Percentiles rank a stretch among this genome's conserved stretches.
Evolutionary conservation across 2,329 filamentous ascomycete species (phyloP).

Genomic region (Nothophaeocryptopus gaeumannii): DNA sequence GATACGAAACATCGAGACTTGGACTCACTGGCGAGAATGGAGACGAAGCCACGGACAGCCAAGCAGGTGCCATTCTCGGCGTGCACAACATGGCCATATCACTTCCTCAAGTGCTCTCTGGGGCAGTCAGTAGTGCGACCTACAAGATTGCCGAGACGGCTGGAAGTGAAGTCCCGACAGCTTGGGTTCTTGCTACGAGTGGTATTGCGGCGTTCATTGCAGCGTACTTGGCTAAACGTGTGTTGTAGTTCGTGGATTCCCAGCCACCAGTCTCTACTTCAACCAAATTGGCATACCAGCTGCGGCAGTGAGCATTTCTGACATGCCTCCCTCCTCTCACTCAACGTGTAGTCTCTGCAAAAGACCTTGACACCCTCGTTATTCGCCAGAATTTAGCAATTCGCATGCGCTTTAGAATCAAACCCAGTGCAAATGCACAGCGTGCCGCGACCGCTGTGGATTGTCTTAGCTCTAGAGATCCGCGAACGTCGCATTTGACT

Average conservation of each 20-base stretch:
- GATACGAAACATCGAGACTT: conserved; percentile 18
- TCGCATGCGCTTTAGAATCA: no score
- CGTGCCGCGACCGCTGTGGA: no score
- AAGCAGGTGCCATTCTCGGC: conserved; percentile 21
- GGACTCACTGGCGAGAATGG: conserved; percentile 12
- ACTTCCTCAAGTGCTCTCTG: conserved; percentile 20
- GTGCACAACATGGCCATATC: conserved; percentile 26
- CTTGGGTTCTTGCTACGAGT: conserved; percentile 21
- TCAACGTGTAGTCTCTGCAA: no score
- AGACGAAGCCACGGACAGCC: conserved; percentile 6
- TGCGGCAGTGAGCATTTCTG: no score
- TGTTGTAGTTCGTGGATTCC: conserved; percentile 4
- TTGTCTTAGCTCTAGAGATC: no score
- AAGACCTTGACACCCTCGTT: no score
- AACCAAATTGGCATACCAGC: no score
- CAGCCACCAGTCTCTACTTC: no score
- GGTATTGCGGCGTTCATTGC: conserved; percentile 22
- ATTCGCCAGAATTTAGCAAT: no score
- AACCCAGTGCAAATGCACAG: no score
- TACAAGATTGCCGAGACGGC: conserved; percentile 20
- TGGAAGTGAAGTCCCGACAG: conserved; percentile 20
- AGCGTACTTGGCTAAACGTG: conserved; percentile 10
- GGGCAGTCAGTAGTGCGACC: conserved; percentile 14
- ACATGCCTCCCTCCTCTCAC: no score
- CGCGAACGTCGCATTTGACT: no score